Conservation (phyloP, 345 rosid genomes). For the Luvunga scandens region DNA sequence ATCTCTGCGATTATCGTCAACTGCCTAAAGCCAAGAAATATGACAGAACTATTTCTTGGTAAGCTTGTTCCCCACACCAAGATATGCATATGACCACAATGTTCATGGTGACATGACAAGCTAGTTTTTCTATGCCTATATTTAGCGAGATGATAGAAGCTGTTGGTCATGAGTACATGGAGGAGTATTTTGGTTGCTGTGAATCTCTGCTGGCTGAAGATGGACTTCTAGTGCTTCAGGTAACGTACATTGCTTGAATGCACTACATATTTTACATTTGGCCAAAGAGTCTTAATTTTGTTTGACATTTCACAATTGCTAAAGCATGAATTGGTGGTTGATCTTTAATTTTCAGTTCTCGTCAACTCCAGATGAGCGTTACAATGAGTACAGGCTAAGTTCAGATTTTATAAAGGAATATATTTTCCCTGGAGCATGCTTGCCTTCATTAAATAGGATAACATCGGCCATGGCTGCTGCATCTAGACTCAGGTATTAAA, state of each 20-base stretch:
- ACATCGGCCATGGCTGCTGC: conserved; percentile 74
- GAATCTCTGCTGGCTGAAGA: conserved; percentile 75
- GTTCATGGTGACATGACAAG: not conserved
- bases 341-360: conserved; percentile 48
- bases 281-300: not conserved
- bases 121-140: conserved; percentile 2
- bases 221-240: conserved; percentile 87
- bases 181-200: conserved; percentile 64
- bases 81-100: not conserved
- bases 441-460: conserved; percentile 76
- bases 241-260: conserved; percentile 15
- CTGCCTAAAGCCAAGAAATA: conserved; percentile 50
- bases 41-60: conserved; percentile 91
- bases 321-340: not conserved
- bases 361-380: conserved; percentile 83
- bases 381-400: conserved; percentile 73
- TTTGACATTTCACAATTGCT: not conserved
- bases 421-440: conserved; percentile 87
- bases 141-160: conserved; percentile 88
- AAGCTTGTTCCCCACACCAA: conserved; percentile 5
- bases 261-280: not conserved
- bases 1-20: conserved; percentile 78
- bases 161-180: conserved; percentile 95
- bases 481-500: conserved; percentile 80
- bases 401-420: conserved; percentile 92